Evolutionary conservation across 1,284 basidiomycete species (phyloP), one percentile per base, ranked within the genome.

Genomic region (Xanthoconium separans): DNA sequence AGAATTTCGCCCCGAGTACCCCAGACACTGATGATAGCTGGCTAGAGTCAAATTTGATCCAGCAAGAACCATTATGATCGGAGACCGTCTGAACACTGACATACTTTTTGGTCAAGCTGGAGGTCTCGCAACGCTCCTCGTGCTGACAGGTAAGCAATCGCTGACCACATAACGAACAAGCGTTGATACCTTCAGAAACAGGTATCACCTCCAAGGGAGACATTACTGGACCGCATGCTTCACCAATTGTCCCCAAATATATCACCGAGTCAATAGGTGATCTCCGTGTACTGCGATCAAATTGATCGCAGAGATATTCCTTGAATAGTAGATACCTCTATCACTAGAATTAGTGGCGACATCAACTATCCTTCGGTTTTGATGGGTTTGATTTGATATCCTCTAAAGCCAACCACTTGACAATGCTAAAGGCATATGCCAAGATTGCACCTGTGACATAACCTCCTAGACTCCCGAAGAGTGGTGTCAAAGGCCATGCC

Each of bases 81-180:
- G 96, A 39, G 96, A 99, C 73, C 84, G 97, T 55, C 78, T 99
- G 57, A 88, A 93, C 64, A 99, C 97, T 2, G 97, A 99, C 72
- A 94, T 97, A 63, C 73, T 90, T 45, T 99, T 99, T 64, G 96
- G 93, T 44, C 81, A 92, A 70, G 82, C 82, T 44, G 93, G 93
- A 24, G 91, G 91, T 13, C 78, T 98, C 20, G 74, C 90, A 15
- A 96, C 95, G 1, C 75, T 98, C 49, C 83, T 98, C 41, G 97
- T 99, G 48, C 77, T 99, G 59, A 97, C 95, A n/a, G 96, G 95
- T 87, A 63, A 48, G 68, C 54, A n/a, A 54, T 48, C 31, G 15
- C 48, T 51, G 44, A 40, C 55, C 33, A 40, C n/a, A 27, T 43
- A 57, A 55, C 34, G 39, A 47, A 45, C 5, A 3, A 18, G 6